phyloP scores from a whole-genome alignment of 306 rosid genomes.

The Vigna reflexopilosa region DNA sequence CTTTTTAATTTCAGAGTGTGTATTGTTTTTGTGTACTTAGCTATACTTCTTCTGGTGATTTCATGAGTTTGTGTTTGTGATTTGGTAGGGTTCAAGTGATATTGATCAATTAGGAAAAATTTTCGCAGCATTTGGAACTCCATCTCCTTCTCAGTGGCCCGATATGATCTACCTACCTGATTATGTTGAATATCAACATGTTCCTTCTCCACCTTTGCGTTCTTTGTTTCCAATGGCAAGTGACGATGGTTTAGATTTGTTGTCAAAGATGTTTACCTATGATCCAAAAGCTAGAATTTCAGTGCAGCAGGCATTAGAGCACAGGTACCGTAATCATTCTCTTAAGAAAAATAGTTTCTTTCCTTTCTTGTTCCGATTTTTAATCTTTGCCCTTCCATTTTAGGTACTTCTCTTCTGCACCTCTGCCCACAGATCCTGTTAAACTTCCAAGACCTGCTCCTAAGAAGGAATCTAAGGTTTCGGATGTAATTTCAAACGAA shows the following conservation, averaged over 20 bases:
- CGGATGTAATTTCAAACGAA: conserved; percentile 66
- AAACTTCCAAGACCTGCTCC: conserved; percentile 99
- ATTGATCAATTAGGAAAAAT: conserved; percentile 97
- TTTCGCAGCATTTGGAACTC: conserved; percentile 95
- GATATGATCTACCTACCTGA: conserved; percentile 90
- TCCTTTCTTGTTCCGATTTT: conserved; percentile 16
- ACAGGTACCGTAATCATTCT: conserved; percentile 60
- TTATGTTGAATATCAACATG: conserved; percentile 94
- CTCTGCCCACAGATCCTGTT: conserved; percentile 79
- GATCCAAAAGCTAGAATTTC: conserved; percentile 92
- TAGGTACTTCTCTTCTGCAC: conserved; percentile 89
- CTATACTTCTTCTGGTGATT: conserved; percentile 30
- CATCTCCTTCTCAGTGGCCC: conserved; percentile 92
- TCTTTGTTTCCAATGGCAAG: conserved; percentile 89
- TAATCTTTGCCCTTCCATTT: conserved; percentile 41
- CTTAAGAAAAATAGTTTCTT: neutral
- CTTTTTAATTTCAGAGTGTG: neutral
- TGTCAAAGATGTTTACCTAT: conserved; percentile 94
- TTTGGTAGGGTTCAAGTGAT: conserved; percentile 87
- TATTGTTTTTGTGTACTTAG: conserved; percentile 29
- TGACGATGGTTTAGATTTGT: conserved; percentile 89
- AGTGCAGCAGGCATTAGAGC: conserved; percentile 90
- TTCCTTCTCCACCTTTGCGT: conserved; percentile 83
- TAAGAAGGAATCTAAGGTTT: conserved; percentile 68
- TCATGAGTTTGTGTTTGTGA: conserved; percentile 18